Conservation (phyloP, 2,329 filamentous ascomycete species). For the Simplicillium aogashimaense region DNA sequence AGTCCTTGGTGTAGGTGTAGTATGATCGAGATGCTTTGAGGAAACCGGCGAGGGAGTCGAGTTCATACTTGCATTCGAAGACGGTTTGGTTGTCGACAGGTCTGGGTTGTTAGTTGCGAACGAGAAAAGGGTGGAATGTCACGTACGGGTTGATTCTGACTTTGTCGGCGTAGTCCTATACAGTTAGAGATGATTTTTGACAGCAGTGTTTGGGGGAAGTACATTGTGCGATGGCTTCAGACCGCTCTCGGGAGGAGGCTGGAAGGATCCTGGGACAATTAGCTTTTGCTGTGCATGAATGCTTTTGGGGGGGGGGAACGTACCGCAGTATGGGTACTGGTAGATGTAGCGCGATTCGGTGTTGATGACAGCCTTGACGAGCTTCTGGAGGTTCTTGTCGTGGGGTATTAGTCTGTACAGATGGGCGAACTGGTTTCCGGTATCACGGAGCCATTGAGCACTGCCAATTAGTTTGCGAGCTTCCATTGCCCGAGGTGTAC, state of each 20-base stretch:
- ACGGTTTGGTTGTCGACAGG: constrained; percentile 15
- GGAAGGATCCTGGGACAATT: constrained; percentile 58
- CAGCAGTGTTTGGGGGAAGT: not conserved
- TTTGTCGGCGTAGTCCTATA: constrained; percentile 11
- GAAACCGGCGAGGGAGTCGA: constrained; percentile 81
- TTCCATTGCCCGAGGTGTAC: not conserved
- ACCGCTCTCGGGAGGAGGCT: constrained; percentile 68
- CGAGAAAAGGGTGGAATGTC: not conserved
- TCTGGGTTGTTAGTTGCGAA: constrained; percentile 6
- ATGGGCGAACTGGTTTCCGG: constrained; percentile 63
- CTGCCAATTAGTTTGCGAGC: constrained; percentile 5
- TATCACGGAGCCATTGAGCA: constrained; percentile 68
- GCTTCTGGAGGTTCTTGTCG: constrained; percentile 50
- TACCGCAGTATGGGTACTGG: constrained; percentile 61
- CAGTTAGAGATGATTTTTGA: not conserved
- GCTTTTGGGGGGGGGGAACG: not conserved
- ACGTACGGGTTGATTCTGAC: constrained; percentile 15
- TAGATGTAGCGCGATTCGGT: constrained; percentile 59
- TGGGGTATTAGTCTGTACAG: constrained; percentile 51
- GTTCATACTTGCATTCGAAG: constrained; percentile 51
- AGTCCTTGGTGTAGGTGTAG: constrained; percentile 58
- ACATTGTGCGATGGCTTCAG: constrained; percentile 15
- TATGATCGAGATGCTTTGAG: constrained; percentile 74
- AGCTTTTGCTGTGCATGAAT: not conserved
- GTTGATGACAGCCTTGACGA: constrained; percentile 65